Evolutionary conservation across 2,329 filamentous ascomycete species (phyloP), one percentile per base, ranked within the genome.

Genomic region (Plenodomus biglobosus): DNA sequence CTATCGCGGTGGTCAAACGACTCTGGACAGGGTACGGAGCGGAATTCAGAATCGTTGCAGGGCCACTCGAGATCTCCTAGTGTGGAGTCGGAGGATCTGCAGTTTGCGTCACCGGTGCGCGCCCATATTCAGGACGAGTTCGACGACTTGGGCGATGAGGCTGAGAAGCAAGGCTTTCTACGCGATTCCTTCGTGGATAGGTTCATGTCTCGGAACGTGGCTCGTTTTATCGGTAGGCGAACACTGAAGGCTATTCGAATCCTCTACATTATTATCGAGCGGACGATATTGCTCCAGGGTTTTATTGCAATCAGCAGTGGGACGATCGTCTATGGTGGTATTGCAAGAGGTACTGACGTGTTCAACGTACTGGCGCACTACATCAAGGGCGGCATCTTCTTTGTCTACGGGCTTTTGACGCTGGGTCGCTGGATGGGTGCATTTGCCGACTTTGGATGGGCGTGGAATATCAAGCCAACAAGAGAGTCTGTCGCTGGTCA

Each of bases 321-420:
- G 4, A 80, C 87, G 30, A 80, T 89, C 22, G 85, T 90, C 0
- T 92, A 88, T 64, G 88, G 85, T 20, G 88, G 92, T 21, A 87
- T 96, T 56, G 94, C 94, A 70, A 85, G 87, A 69, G 86, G 82
- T 4, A 70, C 71, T 18, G 78, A 78, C 2, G 76, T 96, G 48
- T 95, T 92, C 76, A 92, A 85, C 59, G 90, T 92, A 1, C 78
- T 96, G 36, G 92, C 92, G 7, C 92, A 97, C 68, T 96, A 90
- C 76, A 85, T 96, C 70, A 97, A 97, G 70, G 92, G 92, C 38
- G 89, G 89, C 3, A 87, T 97, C 45, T 97, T 97, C 77, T 90
- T 96, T 75, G 94, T 90, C 85, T 89, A 95, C 55, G 92, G 92
- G 8, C 74, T 96, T 17, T 75, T 96, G 51, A 95, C 90, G 0